These are phyloP conservation scores for Acanthamoeba royreba DNA, from an alignment of 208 protist species.

Conservation along the genomic window DNA sequence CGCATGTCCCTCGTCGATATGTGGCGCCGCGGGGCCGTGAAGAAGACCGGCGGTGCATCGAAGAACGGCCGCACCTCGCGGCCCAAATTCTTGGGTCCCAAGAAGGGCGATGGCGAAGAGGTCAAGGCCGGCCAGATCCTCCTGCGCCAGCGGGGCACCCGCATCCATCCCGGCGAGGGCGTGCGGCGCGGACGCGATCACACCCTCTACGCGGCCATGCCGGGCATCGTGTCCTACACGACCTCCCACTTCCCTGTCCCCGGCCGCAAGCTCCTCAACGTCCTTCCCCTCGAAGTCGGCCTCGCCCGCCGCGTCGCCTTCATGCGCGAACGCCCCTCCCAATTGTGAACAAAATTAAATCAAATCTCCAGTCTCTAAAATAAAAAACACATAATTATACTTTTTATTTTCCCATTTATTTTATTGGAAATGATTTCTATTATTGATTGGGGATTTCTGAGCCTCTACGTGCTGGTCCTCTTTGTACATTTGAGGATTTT, in stretches of 20 bases:
- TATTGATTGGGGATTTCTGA: too few species aligned
- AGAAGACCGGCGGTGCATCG: constrained; percentile 65
- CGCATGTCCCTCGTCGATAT: neutral
- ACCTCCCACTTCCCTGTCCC: neutral
- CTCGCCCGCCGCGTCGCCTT: neutral
- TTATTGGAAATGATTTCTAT: neutral
- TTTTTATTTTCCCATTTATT: neutral
- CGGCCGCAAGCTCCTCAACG: neutral
- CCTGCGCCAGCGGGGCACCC: constrained; percentile 62
- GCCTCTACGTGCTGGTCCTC: neutral
- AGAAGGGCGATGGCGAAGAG: constrained; percentile 57
- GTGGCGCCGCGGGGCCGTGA: constrained; percentile 44
- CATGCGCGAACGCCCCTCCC: neutral
- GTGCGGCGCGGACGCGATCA: constrained; percentile 62
- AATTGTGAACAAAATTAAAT: too few species aligned
- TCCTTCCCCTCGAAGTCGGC: neutral
- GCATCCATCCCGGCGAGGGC: constrained; percentile 47
- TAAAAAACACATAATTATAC: too few species aligned
- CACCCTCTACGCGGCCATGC: constrained; percentile 60
- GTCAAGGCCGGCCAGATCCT: constrained; percentile 68
- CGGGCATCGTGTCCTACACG: constrained; percentile 43
- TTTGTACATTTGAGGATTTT: too few species aligned
- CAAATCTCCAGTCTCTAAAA: too few species aligned
- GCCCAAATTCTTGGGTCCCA: constrained; percentile 65
- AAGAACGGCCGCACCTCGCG: constrained; percentile 55